Conservation (phyloP, 352 stramenopile species). For the Elongisporangium prolatum region DNA sequence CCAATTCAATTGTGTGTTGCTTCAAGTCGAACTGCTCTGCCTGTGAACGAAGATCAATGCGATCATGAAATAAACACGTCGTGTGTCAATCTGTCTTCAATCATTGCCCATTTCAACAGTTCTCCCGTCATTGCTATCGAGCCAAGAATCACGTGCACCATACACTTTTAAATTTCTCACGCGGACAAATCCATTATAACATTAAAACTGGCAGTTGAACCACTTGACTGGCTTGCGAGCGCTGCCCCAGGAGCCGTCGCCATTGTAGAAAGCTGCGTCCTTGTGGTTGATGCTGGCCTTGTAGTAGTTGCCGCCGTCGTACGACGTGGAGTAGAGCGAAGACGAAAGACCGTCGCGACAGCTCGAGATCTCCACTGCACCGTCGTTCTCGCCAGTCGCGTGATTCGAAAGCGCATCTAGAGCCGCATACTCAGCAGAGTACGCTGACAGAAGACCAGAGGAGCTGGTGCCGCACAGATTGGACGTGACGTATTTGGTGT, state of each 20-base stretch:
- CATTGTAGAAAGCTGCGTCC: slow-evolving; percentile 2
- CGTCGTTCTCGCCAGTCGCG: slow-evolving; percentile 8
- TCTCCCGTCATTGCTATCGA: neutral
- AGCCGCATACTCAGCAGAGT: slow-evolving; percentile 4
- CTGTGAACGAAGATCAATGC: neutral
- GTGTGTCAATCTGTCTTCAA: neutral
- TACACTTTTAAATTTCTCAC: neutral
- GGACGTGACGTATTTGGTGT: slow-evolving; percentile 1
- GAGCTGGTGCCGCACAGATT: slow-evolving; percentile 7
- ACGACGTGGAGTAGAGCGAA: slow-evolving; percentile 3
- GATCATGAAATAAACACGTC: neutral
- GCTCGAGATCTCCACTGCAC: slow-evolving; percentile 11
- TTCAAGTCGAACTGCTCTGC: neutral
- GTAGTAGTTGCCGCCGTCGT: slow-evolving; percentile 9
- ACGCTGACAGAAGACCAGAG: slow-evolving; percentile 2
- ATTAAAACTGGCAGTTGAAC: slow-evolving; percentile 26
- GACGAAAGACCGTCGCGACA: slow-evolving; percentile 5
- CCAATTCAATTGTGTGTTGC: neutral
- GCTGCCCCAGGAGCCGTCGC: slow-evolving; percentile 1
- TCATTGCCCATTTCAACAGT: neutral
- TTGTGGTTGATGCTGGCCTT: slow-evolving; percentile 8
- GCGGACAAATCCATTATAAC: slow-evolving; percentile 34
- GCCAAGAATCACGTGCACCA: neutral
- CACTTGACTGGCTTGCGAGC: slow-evolving; percentile 7
- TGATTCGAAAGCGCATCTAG: slow-evolving; percentile 6